phyloP scores from a whole-genome alignment of 805 yeast species.

The Yamadazyma sp. region DNA sequence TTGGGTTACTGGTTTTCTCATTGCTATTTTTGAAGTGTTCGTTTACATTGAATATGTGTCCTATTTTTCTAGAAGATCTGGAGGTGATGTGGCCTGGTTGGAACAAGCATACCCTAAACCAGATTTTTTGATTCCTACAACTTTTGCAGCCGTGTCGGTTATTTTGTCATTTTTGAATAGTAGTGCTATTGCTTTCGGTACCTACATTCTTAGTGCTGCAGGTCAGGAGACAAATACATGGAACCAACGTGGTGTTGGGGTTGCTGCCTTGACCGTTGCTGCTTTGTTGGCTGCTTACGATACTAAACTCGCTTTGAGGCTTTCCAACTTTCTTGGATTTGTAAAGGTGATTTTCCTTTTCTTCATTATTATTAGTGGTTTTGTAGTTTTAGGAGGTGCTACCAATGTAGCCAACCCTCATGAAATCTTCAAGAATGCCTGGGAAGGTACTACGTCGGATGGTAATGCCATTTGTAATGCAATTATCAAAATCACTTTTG shows the following conservation, averaged over 20 bases:
- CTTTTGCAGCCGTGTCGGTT: conserved; percentile 39
- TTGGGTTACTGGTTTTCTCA: conserved; percentile 41
- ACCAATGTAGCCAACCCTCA: conserved; percentile 33
- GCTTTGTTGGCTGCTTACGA: conserved; percentile 22
- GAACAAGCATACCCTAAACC: conserved; percentile 41
- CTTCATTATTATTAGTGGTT: conserved; percentile 34
- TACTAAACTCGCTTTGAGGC: conserved; percentile 28
- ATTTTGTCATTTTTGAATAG: conserved; percentile 35
- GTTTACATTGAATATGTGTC: conserved; percentile 44
- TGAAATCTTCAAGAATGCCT: conserved; percentile 35
- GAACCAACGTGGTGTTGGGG: conserved; percentile 38
- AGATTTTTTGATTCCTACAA: conserved; percentile 33
- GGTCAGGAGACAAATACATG: conserved; percentile 28
- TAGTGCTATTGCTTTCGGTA: conserved; percentile 39
- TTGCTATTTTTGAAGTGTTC: conserved; percentile 35
- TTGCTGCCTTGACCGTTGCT: conserved; percentile 28
- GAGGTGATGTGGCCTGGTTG: conserved; percentile 39
- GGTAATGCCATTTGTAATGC: conserved; percentile 45
- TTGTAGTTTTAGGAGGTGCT: conserved; percentile 37
- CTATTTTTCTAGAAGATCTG: conserved; percentile 35
- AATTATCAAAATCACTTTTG: conserved; percentile 44
- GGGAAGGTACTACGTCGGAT: conserved; percentile 41
- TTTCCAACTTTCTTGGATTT: conserved; percentile 35
- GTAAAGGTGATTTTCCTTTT: conserved; percentile 32
- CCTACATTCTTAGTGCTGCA: conserved; percentile 34